Conservation (phyloP, 106 monocot genomes). For the Dendrobium huoshanense region DNA sequence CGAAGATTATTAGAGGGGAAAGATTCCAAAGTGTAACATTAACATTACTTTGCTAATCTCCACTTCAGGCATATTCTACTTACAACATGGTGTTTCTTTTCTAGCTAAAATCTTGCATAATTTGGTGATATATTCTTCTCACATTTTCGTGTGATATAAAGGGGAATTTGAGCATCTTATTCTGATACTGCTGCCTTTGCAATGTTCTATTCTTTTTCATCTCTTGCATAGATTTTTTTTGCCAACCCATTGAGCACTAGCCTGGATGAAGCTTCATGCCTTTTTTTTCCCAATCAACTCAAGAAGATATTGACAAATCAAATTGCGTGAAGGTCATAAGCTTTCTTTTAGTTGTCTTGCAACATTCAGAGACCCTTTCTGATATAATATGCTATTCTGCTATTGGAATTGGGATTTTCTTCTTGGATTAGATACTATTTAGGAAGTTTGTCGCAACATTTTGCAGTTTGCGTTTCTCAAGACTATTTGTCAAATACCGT, state of each 20-base stretch:
- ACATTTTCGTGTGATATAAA: too few relatives aligned
- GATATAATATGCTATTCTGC: not conserved
- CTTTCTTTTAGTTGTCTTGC: not conserved
- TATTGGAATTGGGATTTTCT: not conserved
- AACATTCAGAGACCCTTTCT: not conserved
- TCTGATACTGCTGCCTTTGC: not conserved
- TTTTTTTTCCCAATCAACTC: not conserved
- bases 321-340: not conserved
- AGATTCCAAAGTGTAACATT: too few relatives aligned
- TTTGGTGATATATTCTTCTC: too few relatives aligned
- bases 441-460: not conserved
- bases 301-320: not conserved
- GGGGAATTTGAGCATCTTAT: not conserved
- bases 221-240: not conserved
- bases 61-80: too few relatives aligned
- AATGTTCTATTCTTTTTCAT: not conserved
- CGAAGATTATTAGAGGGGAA: too few relatives aligned
- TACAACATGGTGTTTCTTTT: too few relatives aligned
- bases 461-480: not conserved
- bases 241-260: not conserved
- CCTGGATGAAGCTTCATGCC: not conserved
- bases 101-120: too few relatives aligned
- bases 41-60: too few relatives aligned
- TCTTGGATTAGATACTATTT: not conserved
- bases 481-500: too few relatives aligned